Conservation (phyloP, 2,329 filamentous ascomycete species). For the Blastomyces silverae region DNA sequence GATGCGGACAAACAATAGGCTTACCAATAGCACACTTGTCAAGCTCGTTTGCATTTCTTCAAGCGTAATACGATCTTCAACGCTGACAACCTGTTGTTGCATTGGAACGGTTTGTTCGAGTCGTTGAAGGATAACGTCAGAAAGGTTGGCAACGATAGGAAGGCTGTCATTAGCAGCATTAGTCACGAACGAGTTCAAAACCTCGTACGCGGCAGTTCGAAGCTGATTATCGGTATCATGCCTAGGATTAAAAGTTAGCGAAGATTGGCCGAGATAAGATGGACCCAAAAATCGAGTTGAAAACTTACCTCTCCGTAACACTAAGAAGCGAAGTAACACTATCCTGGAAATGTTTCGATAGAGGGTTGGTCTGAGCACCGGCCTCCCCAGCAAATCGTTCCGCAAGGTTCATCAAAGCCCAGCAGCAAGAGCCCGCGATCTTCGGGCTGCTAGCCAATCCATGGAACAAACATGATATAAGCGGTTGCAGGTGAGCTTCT, state of each 20-base stretch:
- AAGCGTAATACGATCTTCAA: conserved; percentile 90
- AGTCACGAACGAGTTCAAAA: conserved; percentile 87
- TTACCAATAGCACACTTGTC: conserved; percentile 71
- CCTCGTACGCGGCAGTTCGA: conserved; percentile 92
- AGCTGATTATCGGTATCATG: conserved; percentile 78
- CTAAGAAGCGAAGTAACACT: conserved; percentile 79
- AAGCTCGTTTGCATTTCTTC: conserved; percentile 98
- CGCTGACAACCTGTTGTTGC: conserved; percentile 88
- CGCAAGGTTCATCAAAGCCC: conserved; percentile 96
- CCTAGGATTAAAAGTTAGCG: conserved; percentile 28
- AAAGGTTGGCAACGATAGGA: conserved; percentile 69
- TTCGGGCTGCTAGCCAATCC: conserved; percentile 86
- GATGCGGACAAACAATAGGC: conserved; percentile 17
- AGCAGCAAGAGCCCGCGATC: conserved; percentile 98
- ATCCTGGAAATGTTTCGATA: conserved; percentile 88
- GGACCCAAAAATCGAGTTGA: neutral
- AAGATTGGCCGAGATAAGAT: conserved; percentile 9
- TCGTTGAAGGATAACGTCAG: conserved; percentile 81
- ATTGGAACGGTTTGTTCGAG: conserved; percentile 84
- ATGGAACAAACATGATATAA: conserved; percentile 83
- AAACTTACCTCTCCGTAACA: conserved; percentile 65
- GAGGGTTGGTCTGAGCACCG: conserved; percentile 68
- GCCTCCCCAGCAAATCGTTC: conserved; percentile 88
- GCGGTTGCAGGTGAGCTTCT: conserved; percentile 67
- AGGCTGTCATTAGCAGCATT: conserved; percentile 85